Evolutionary conservation across 768 basidiomycete genomes (phyloP).

Genomic region (Leccinum ochraceum): DNA sequence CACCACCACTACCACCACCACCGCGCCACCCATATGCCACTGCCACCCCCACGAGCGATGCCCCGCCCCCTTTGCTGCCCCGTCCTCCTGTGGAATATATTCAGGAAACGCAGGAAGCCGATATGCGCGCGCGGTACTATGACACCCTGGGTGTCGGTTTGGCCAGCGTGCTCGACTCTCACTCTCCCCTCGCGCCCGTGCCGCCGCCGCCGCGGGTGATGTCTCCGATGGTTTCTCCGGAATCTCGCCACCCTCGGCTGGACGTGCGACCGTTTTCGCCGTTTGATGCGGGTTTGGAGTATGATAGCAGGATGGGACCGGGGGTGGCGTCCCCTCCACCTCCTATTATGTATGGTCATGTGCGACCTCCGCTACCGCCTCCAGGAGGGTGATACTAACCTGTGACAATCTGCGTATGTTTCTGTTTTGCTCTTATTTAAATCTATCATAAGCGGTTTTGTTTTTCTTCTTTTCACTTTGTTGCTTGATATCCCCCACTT

Average conservation of each 20-base stretch:
- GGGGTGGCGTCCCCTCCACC: conserved; percentile 10
- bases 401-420: not conserved
- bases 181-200: conserved; percentile 18
- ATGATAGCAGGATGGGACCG: conserved; percentile 7
- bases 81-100: conserved; percentile 81
- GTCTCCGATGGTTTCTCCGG: conserved; percentile 1
- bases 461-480: not conserved
- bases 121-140: conserved; percentile 52
- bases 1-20: not conserved
- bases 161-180: conserved; percentile 37
- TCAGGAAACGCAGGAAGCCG: conserved; percentile 77
- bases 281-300: conserved; percentile 37
- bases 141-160: conserved; percentile 25
- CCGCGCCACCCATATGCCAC: conserved; percentile 20
- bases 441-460: not conserved
- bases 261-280: conserved; percentile 51
- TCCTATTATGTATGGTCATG: conserved; percentile 1
- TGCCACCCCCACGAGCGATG: not conserved
- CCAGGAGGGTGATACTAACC: conserved; percentile 17
- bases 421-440: not conserved
- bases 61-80: conserved; percentile 64
- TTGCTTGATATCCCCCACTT: not conserved
- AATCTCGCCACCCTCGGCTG: conserved; percentile 19
- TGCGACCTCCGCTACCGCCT: conserved; percentile 9
- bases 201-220: conserved; percentile 13